phyloP scores from a whole-genome alignment of 768 basidiomycete genomes.

The Suillus ampliporus region DNA sequence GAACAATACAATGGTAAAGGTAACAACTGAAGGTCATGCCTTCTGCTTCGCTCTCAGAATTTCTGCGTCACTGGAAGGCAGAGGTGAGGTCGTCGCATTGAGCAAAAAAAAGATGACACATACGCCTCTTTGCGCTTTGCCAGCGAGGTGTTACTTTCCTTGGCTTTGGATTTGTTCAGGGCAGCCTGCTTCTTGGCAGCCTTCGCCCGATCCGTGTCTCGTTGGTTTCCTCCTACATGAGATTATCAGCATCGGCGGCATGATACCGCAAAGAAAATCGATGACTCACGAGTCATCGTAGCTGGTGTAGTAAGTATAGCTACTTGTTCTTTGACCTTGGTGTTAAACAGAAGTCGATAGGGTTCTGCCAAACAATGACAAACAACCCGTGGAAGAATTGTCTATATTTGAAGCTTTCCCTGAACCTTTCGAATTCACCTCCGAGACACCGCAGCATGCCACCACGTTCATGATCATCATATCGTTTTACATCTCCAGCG shows the following conservation, averaged over 20 bases:
- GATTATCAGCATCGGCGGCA: constrained; percentile 17
- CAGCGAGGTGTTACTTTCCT: constrained; percentile 67
- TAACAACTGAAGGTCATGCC: constrained; percentile 46
- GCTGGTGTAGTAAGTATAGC: constrained; percentile 1
- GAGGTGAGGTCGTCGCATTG: constrained; percentile 25
- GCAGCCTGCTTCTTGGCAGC: constrained; percentile 73
- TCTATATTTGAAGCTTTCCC: constrained; percentile 7
- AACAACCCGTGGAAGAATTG: constrained; percentile 20
- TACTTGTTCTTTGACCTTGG: constrained; percentile 15
- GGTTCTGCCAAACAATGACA: constrained; percentile 27
- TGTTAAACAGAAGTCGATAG: constrained; percentile 11
- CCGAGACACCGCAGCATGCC: neutral
- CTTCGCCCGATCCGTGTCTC: constrained; percentile 74
- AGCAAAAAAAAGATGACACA: constrained; percentile 40
- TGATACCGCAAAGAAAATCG: neutral
- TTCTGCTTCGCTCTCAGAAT: constrained; percentile 79
- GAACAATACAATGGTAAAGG: neutral
- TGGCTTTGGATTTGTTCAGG: constrained; percentile 60
- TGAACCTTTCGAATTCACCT: neutral
- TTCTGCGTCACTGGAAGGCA: constrained; percentile 68
- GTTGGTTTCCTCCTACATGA: constrained; percentile 76
- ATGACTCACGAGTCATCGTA: constrained; percentile 61
- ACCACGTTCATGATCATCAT: constrained; percentile 21
- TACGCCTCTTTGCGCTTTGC: constrained; percentile 80
- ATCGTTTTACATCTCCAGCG: constrained; percentile 22